Conservation (phyloP, 176 grass and related monocot species). For the Panicum miliaceum region DNA sequence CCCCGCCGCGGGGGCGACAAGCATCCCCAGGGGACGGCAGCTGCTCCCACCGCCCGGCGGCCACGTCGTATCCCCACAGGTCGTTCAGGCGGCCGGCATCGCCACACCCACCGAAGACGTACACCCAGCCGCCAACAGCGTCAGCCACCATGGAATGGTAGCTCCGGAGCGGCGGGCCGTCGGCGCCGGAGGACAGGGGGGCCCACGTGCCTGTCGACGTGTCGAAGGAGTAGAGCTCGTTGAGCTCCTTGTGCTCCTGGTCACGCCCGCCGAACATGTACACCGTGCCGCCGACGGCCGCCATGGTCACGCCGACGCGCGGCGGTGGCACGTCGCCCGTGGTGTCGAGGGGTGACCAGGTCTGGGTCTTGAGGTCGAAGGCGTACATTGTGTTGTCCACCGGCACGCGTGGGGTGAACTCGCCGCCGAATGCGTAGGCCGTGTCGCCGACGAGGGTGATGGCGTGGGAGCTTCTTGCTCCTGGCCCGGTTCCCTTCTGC, state of each 20-base stretch:
- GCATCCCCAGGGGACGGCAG: slow-evolving; percentile 56
- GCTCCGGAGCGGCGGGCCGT: slow-evolving; percentile 69
- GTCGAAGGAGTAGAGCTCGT: slow-evolving; percentile 84
- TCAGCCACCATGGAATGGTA: slow-evolving; percentile 87
- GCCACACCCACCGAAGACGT: slow-evolving; percentile 83
- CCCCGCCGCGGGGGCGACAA: slow-evolving; percentile 63
- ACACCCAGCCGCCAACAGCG: slow-evolving; percentile 38
- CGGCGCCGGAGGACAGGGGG: slow-evolving; percentile 60
- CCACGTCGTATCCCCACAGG: slow-evolving; percentile 66
- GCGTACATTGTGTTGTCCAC: slow-evolving; percentile 88
- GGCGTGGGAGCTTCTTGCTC: slow-evolving; percentile 84
- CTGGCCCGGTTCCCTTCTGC: slow-evolving; percentile 68
- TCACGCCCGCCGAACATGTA: slow-evolving; percentile 80
- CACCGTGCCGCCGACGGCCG: slow-evolving; percentile 57
- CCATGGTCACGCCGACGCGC: too few relatives aligned
- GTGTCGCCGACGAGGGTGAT: slow-evolving; percentile 64
- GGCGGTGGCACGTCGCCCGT: slow-evolving; percentile 68
- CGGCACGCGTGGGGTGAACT: slow-evolving; percentile 81
- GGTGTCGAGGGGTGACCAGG: slow-evolving; percentile 63
- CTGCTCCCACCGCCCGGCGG: slow-evolving; percentile 47
- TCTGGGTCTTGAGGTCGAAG: slow-evolving; percentile 62
- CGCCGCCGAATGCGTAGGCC: slow-evolving; percentile 84
- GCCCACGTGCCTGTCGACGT: slow-evolving; percentile 55
- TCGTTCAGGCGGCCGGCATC: slow-evolving; percentile 77
- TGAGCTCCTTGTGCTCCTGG: slow-evolving; percentile 76